Conservation (phyloP, 306 rosid species). For the Bauhinia variegata region DNA sequence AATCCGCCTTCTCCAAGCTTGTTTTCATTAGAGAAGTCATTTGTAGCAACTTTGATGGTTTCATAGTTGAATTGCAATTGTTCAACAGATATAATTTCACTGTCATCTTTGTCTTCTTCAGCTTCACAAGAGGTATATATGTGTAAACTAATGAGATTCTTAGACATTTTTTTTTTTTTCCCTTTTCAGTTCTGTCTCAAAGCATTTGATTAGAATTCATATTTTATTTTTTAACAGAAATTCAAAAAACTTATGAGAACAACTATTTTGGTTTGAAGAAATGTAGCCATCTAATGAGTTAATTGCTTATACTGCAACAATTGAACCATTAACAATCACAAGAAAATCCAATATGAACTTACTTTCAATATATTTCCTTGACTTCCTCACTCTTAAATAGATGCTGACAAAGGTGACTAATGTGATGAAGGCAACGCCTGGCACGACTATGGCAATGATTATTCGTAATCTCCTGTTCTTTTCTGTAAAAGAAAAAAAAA, state of each 20-base stretch:
- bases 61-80: constrained; percentile 39
- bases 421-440: constrained; percentile 29
- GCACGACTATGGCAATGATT: constrained; percentile 21
- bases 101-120: constrained; percentile 24
- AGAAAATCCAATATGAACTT: constrained; percentile 21
- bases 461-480: constrained; percentile 13
- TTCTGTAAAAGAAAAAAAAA: constrained; percentile 41
- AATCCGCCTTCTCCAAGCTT: constrained; percentile 68
- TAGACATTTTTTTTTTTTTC: no score
- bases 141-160: not conserved
- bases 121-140: constrained; percentile 1
- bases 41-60: constrained; percentile 42
- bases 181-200: no score
- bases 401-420: constrained; percentile 32
- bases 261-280: no score
- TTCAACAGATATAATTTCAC: constrained; percentile 23
- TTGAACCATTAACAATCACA: not conserved
- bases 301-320: no score
- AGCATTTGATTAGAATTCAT: no score
- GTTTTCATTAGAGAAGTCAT: constrained; percentile 50
- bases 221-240: no score
- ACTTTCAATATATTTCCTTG: constrained; percentile 14
- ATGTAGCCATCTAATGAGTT: no score
- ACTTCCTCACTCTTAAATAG: constrained; percentile 36
- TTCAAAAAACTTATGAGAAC: no score